Evolutionary conservation across 1,139 yeast species (phyloP).

Genomic region (Pichia sp.): DNA sequence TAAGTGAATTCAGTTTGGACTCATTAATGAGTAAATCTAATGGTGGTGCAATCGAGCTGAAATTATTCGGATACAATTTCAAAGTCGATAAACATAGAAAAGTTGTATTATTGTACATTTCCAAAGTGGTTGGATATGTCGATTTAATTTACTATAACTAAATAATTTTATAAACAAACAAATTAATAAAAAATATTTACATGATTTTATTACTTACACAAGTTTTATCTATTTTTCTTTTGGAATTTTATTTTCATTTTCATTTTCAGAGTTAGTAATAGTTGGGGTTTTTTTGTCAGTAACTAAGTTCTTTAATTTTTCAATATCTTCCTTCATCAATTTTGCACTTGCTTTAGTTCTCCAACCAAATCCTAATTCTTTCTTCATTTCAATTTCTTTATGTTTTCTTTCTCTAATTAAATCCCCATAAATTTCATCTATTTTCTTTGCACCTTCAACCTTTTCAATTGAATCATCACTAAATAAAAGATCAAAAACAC

Average conservation of each 20-base stretch:
- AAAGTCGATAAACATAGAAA: constrained; percentile 15
- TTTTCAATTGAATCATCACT: constrained; percentile 72
- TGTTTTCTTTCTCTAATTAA: constrained; percentile 28
- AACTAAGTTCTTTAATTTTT: constrained; percentile 22
- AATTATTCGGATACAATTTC: constrained; percentile 26
- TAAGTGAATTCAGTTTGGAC: constrained; percentile 15
- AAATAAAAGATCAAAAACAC: constrained; percentile 72
- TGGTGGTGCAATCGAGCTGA: constrained; percentile 12
- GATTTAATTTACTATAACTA: constrained; percentile 20
- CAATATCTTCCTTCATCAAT: constrained; percentile 29
- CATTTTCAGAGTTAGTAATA: not conserved
- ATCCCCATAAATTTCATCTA: constrained; percentile 43
- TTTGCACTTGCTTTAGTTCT: constrained; percentile 30
- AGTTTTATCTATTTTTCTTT: too few species aligned
- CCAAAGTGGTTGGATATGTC: constrained; percentile 19
- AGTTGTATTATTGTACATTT: constrained; percentile 21
- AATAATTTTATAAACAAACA: not conserved
- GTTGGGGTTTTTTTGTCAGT: constrained; percentile 28
- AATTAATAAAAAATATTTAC: too few species aligned
- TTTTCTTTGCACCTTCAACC: constrained; percentile 65
- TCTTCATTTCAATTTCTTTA: constrained; percentile 32
- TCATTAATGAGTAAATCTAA: constrained; percentile 9
- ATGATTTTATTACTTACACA: too few species aligned
- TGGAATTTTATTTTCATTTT: not conserved
- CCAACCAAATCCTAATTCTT: constrained; percentile 39